These are phyloP conservation scores for Phytophthora palmivora DNA, from an alignment of 352 stramenopile species.

Conservation along the genomic window DNA sequence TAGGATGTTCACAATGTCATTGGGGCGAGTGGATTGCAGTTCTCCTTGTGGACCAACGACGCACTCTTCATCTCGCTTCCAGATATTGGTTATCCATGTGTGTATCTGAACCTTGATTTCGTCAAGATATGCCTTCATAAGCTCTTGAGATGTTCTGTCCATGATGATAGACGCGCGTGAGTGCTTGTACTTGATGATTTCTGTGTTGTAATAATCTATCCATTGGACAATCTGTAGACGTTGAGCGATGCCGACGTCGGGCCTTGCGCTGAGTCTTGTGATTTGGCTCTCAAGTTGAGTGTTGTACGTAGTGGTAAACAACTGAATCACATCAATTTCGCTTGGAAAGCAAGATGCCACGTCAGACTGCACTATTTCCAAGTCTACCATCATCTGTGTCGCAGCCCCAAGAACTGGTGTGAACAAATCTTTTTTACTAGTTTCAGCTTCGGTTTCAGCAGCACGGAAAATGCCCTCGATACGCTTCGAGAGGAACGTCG, in stretches of 20 bases:
- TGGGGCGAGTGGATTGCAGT: constrained; percentile 79
- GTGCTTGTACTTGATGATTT: constrained; percentile 88
- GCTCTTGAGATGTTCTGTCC: constrained; percentile 68
- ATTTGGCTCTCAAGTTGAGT: constrained; percentile 75
- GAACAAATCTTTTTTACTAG: constrained; percentile 65
- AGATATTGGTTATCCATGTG: constrained; percentile 88
- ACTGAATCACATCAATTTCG: constrained; percentile 82
- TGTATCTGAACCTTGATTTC: constrained; percentile 84
- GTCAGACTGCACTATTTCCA: constrained; percentile 81
- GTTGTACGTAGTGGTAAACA: constrained; percentile 86
- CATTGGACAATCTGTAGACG: constrained; percentile 86
- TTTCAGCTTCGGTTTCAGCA: constrained; percentile 55
- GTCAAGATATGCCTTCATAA: constrained; percentile 79
- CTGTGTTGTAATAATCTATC: constrained; percentile 90
- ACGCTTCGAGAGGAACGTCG: constrained; percentile 54
- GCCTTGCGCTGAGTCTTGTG: constrained; percentile 57
- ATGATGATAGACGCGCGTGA: constrained; percentile 72
- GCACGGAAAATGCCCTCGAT: constrained; percentile 73
- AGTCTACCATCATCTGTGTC: constrained; percentile 79
- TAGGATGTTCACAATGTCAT: constrained; percentile 90
- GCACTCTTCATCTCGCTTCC: constrained; percentile 79
- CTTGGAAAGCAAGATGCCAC: constrained; percentile 74
- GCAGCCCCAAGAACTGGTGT: constrained; percentile 67
- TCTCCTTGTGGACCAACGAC: constrained; percentile 65
- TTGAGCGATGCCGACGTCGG: constrained; percentile 74